Conservation (phyloP, 2,329 filamentous ascomycete species). For the Curvularia lunata region DNA sequence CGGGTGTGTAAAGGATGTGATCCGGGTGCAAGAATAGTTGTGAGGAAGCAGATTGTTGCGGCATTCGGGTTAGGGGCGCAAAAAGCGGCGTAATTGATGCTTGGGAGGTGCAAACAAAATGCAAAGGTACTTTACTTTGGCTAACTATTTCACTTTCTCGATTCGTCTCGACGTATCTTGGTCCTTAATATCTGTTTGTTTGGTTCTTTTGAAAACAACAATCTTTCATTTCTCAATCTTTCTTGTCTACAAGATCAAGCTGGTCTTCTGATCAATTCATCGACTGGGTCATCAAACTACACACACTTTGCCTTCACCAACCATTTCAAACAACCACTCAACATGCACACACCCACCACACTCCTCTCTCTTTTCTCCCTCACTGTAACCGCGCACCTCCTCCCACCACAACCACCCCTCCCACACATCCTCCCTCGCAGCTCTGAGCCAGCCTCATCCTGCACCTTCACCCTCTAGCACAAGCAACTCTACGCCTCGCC, state of each 20-base stretch:
- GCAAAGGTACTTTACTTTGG: conserved; percentile 1
- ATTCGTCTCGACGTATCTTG: neutral
- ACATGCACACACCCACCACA: conserved; percentile 17
- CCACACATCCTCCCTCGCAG: conserved; percentile 7
- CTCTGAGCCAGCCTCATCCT: conserved; percentile 7
- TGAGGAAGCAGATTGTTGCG: neutral
- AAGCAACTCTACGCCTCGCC: conserved; percentile 19
- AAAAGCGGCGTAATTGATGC: conserved; percentile 2
- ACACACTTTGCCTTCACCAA: neutral
- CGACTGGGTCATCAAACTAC: conserved; percentile 2
- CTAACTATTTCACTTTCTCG: neutral
- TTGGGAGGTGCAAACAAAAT: neutral
- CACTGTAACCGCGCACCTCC: conserved; percentile 2
- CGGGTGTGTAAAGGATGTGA: conserved; percentile 1
- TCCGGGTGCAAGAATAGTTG: conserved; percentile 13
- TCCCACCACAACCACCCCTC: conserved; percentile 6
- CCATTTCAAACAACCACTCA: neutral
- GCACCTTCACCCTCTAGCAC: conserved; percentile 28
- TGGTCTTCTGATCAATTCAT: neutral
- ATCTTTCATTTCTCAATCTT: neutral
- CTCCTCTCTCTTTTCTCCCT: conserved; percentile 14
- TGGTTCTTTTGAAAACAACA: neutral
- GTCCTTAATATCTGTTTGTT: neutral
- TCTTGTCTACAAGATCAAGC: neutral
- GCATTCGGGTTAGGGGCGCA: conserved; percentile 6